Evolutionary conservation across 495 filamentous ascomycete species (phyloP), one percentile per base, ranked within the genome.

Genomic region (Neohortaea acidophila): DNA sequence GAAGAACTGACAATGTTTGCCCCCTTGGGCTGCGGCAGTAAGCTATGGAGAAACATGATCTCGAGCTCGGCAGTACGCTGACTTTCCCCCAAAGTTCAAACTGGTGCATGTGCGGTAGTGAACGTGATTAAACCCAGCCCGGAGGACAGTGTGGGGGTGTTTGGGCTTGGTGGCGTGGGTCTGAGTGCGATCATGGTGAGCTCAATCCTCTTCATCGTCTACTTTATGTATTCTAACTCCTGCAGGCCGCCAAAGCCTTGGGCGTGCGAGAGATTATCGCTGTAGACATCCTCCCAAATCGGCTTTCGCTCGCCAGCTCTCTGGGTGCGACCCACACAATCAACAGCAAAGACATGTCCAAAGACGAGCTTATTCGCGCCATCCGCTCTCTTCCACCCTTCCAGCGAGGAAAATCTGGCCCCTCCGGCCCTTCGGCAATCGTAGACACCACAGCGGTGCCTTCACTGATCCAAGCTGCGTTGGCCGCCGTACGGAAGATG

Each of bases 11-110:
- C 40, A 3, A 15, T 58, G 1, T 53, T 58, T 14, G 51, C 61
- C 13, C 59, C 61, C 1, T 49, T 65, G 31, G 61, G 60, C 4
- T 63, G 61, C 33, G 61, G 59, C 6, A 37, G 32, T 34, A 34
- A 3, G 32, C 18, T 32, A 6, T 8, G 7, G n/a, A n/a, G n/a
- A n/a, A n/a, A n/a, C n/a, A n/a, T n/a, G n/a, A n/a, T n/a, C n/a
- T n/a, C 24, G 24, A 7, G 7, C n/a, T 27, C 24, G 24, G 7
- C 24, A 8, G 24, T 27, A 27, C n/a, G 24, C 24, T 27, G 24
- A 27, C n/a, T n/a, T 27, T n/a, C 24, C 24, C 7, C 24, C 7
- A 13, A 7, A 27, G 42, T 61, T 17, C 56, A 59, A 43, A 65
- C 61, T 2, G 61, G 61, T 3, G 58, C 54, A 10, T 56, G 60